Evolutionary conservation across 2,329 filamentous ascomycete species (phyloP), one percentile per base, ranked within the genome.

Genomic region (Mycogone perniciosa): DNA sequence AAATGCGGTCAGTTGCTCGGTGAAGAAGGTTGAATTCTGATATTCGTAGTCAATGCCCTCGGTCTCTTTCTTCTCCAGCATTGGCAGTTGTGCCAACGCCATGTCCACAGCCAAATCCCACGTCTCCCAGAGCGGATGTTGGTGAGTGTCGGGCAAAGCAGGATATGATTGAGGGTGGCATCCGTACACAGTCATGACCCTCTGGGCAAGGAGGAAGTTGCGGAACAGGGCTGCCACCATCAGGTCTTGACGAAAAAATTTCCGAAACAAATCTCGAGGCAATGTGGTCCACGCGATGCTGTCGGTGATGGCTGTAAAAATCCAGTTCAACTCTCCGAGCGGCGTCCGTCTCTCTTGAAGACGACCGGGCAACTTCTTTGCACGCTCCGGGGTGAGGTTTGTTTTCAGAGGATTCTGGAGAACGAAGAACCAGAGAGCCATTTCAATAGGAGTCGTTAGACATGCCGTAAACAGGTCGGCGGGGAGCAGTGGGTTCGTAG

Each of bases 141-240:
- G 86, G 58, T 96, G 90, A 1, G 92, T 97, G 65, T 95, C 89
- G 1, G 93, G 92, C n/a, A 99, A 81, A 57, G 86, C 82, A 0
- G 93, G 93, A 56, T 88, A 91, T 11, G 91, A 96, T 59, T 95
- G 88, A 3, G 93, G 93, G 63, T 95, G 89, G 64, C 93, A 99
- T 59, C 95, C 90, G 64, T 97, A 96, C 1, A 91, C 89, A 53
- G 88, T 84, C 93, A 99, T 97, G 60, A 99, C 87, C 57, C 93
- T 82, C 67, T 99, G 93, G 3, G 90, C 89, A 3, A 99, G 80
- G 1, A 99, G 79, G 64, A 97, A 97, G 65, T 99, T 99, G 47
- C 93, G 83, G 69, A 97, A 99, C 6, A 99, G 74, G 2, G 93
- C 93, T 9, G 93, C 93, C n/a, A 99, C 93, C 91, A 99, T 97